Percentiles rank a stretch among this genome's conserved stretches.
These are phyloP conservation scores for Penicillium verrucosum DNA, from an alignment of 2,329 filamentous ascomycete species.

Conservation along the genomic window DNA sequence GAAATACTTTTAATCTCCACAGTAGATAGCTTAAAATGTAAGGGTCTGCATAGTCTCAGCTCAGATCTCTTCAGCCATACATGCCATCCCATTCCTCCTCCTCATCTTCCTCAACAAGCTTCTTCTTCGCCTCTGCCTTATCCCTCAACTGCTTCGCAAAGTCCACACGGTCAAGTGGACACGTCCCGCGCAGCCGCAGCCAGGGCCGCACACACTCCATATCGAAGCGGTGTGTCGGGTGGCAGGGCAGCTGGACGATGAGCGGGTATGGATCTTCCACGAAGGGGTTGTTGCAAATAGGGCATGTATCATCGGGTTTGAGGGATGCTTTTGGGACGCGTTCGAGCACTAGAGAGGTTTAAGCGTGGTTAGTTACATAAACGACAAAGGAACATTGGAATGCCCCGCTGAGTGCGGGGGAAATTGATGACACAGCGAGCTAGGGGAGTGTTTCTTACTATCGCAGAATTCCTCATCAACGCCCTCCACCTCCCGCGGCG, in stretches of 20 bases:
- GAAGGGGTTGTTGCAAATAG: constrained; percentile 60
- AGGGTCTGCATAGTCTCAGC: constrained; percentile 2
- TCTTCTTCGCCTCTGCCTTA: constrained; percentile 49
- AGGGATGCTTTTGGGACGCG: constrained; percentile 56
- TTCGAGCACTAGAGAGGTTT: constrained; percentile 48
- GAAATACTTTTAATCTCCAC: not conserved
- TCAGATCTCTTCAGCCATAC: constrained; percentile 35
- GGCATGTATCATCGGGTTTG: constrained; percentile 53
- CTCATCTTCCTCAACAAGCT: constrained; percentile 42
- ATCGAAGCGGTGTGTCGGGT: constrained; percentile 61
- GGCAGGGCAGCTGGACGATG: constrained; percentile 60
- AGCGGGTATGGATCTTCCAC: constrained; percentile 63
- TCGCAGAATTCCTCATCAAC: constrained; percentile 61
- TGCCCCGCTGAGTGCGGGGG: not conserved
- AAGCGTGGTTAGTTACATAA: not conserved
- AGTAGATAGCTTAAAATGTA: not conserved
- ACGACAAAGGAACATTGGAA: not conserved
- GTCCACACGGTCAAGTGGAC: constrained; percentile 59
- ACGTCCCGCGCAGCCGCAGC: constrained; percentile 62
- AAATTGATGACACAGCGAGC: not conserved
- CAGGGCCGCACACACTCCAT: constrained; percentile 64
- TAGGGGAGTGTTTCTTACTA: constrained; percentile 28
- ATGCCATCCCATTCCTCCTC: constrained; percentile 50
- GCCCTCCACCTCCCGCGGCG: constrained; percentile 59
- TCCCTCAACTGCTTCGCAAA: constrained; percentile 55